A percentile compares a stretch with the other conserved stretches of the same genome.
These are phyloP conservation scores for Fusarium robinianum DNA, from an alignment of 2,329 filamentous ascomycete genomes.

Conservation along the genomic window DNA sequence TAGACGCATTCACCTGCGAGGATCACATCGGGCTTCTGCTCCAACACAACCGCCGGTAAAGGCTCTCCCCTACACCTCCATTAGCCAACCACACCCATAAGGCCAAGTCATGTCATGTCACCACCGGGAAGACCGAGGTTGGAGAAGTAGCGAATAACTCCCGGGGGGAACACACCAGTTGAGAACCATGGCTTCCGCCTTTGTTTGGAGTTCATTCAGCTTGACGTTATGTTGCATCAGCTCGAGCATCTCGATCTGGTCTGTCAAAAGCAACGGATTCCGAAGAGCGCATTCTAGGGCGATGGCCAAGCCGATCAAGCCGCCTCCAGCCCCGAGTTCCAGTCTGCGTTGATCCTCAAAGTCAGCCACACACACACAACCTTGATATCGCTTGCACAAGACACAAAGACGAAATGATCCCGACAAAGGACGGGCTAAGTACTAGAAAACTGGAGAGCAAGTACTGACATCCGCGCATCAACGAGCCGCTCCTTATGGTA, in stretches of 20 bases:
- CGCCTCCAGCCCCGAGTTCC: conserved; percentile 90
- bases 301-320: conserved; percentile 74
- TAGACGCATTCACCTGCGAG: conserved; percentile 98
- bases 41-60: conserved; percentile 56
- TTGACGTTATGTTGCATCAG: conserved; percentile 86
- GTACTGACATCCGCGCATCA: conserved; percentile 69
- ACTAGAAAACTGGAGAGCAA: conserved; percentile 6
- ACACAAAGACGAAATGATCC: conserved; percentile 1
- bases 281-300: conserved; percentile 59
- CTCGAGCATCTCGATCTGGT: conserved; percentile 82
- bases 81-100: conserved; percentile 25
- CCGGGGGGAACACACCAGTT: conserved; percentile 86
- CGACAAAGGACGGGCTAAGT: conserved; percentile 13
- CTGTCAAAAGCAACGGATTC: conserved; percentile 74
- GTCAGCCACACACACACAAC: conserved; percentile 26
- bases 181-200: conserved; percentile 70
- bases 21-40: conserved; percentile 73
- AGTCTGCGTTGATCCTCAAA: conserved; percentile 61
- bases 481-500: conserved; percentile 67
- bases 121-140: too few relatives aligned
- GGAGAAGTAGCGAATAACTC: too few relatives aligned
- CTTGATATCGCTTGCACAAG: conserved; percentile 12
- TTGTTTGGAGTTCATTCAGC: conserved; percentile 72
- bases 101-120: background rate
- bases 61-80: conserved; percentile 59